phyloP scores from a whole-genome alignment of 495 filamentous ascomycete genomes.

The Aspergillus ellipticus region DNA sequence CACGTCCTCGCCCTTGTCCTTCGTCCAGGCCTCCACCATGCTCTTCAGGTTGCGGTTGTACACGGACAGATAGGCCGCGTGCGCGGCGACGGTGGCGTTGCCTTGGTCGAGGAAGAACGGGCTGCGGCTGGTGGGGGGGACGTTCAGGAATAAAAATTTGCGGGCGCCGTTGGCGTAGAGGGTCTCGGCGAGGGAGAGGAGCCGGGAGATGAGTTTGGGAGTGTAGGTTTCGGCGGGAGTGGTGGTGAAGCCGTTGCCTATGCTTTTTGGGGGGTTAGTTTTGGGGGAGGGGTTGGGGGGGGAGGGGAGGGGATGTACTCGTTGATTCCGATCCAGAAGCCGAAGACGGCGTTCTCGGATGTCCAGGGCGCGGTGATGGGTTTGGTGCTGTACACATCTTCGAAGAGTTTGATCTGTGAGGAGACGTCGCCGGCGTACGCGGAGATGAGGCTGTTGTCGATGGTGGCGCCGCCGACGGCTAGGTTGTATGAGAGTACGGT shows the following conservation, averaged over 20 bases:
- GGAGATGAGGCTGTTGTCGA: constrained; percentile 46
- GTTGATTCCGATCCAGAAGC: constrained; percentile 76
- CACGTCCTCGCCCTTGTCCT: constrained; percentile 21
- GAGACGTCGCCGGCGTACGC: constrained; percentile 25
- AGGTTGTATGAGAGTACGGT: constrained; percentile 54
- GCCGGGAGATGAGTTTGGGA: constrained; percentile 53
- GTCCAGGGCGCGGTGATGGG: constrained; percentile 55
- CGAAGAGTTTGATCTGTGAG: constrained; percentile 29
- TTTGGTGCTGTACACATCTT: constrained; percentile 23
- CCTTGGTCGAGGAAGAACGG: constrained; percentile 46
- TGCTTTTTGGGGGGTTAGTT: constrained; percentile 17
- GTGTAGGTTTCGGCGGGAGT: constrained; percentile 42
- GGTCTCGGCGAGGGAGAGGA: constrained; percentile 51
- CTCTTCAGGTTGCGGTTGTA: constrained; percentile 26
- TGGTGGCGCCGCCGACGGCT: constrained; percentile 54
- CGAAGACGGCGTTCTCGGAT: constrained; percentile 58
- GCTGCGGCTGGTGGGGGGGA: constrained; percentile 67
- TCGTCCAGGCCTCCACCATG: constrained; percentile 26
- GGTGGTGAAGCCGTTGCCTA: constrained; percentile 61
- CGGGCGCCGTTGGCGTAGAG: constrained; percentile 63
- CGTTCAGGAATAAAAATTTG: constrained; percentile 72
- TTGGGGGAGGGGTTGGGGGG: background rate
- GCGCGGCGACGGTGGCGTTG: constrained; percentile 16
- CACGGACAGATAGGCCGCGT: constrained; percentile 28
- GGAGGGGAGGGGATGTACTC: constrained; percentile 41